These are phyloP conservation scores for Kluyveromyces wickerhamii DNA, from an alignment of 805 yeast species.

Conservation along the genomic window DNA sequence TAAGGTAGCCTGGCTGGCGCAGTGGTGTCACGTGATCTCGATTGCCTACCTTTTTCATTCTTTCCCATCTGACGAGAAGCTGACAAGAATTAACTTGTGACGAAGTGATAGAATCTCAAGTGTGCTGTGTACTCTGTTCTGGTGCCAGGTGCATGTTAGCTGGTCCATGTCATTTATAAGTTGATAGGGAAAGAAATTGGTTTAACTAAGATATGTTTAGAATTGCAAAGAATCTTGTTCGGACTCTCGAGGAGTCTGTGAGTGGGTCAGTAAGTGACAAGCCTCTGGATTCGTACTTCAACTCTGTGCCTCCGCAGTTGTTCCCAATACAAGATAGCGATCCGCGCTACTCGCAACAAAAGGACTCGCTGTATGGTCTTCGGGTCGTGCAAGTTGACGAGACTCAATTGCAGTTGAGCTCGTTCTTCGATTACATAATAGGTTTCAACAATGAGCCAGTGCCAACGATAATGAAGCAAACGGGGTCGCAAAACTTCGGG, in stretches of 20 bases:
- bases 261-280: constrained; percentile 28
- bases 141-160: no score
- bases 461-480: constrained; percentile 29
- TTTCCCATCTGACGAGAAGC: no score
- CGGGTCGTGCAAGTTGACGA: constrained; percentile 50
- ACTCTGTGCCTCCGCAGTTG: constrained; percentile 28
- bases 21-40: no score
- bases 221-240: constrained; percentile 57
- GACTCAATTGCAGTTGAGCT: constrained; percentile 51
- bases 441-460: constrained; percentile 67
- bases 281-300: constrained; percentile 31
- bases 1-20: no score
- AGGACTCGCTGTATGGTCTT: constrained; percentile 40
- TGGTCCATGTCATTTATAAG: no score
- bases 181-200: no score
- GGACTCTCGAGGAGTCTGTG: constrained; percentile 40
- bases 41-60: no score
- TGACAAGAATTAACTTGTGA: no score
- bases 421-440: constrained; percentile 85
- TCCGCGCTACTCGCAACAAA: constrained; percentile 17
- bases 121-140: no score
- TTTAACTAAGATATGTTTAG: constrained; percentile 50
- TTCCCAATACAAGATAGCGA: constrained; percentile 23
- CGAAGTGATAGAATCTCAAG: no score
- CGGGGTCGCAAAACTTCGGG: constrained; percentile 22